phyloP scores from a whole-genome alignment of 164 flowering plant species.

The Chimonanthus salicifolius region DNA sequence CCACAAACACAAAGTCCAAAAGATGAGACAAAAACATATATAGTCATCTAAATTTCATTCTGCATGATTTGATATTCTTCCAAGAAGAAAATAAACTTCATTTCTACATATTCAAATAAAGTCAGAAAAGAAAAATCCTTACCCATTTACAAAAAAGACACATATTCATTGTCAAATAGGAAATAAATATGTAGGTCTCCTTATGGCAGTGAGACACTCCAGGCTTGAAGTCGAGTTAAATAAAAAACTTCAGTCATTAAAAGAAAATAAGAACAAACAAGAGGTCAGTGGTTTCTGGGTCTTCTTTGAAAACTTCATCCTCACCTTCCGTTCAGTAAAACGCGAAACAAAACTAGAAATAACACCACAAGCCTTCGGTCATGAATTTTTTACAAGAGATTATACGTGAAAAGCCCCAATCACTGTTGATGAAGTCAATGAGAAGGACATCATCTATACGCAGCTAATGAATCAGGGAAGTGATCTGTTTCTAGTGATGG shows the following conservation, averaged over 20 bases:
- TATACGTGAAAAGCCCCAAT: neutral
- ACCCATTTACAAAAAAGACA: too few species aligned
- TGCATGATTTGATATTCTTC: neutral
- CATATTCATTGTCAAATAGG: neutral
- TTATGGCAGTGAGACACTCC: neutral
- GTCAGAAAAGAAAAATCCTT: too few species aligned
- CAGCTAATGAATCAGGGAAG: neutral
- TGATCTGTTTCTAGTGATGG: conserved; percentile 10
- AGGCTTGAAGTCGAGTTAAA: neutral
- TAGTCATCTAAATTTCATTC: neutral
- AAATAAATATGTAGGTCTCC: neutral
- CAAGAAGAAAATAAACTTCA: too few species aligned
- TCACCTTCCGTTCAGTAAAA: neutral
- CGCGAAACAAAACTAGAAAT: neutral
- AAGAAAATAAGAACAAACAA: too few species aligned
- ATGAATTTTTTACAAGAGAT: neutral
- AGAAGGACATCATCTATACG: neutral
- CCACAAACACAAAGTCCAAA: too few species aligned
- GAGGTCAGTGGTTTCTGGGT: neutral
- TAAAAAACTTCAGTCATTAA: too few species aligned
- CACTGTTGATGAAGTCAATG: neutral
- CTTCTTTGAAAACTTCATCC: neutral
- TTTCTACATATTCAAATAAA: neutral
- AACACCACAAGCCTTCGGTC: neutral
- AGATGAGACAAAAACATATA: too few species aligned